Evolutionary conservation across 1,284 basidiomycete species (phyloP).

Genomic region (Cutaneotrichosporon sp.): DNA sequence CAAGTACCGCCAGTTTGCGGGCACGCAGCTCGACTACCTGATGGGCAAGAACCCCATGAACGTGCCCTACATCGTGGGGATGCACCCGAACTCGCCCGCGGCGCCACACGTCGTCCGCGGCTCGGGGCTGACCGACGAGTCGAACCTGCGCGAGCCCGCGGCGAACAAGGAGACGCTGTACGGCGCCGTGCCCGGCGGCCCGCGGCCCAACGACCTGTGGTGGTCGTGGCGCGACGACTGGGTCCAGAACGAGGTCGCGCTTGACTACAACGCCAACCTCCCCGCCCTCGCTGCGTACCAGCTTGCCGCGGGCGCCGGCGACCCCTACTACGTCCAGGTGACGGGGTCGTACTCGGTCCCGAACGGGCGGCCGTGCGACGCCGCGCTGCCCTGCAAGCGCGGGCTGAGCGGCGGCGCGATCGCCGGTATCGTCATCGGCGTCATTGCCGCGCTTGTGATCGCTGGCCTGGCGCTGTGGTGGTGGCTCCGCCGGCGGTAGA

Average conservation of each 20-base stretch:
- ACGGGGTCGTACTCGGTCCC: constrained; percentile 70
- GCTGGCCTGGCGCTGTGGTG: background rate
- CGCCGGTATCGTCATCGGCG: constrained; percentile 66
- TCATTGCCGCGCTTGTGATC: constrained; percentile 60
- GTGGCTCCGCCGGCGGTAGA: background rate
- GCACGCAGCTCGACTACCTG: constrained; percentile 70
- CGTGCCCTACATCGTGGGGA: constrained; percentile 63
- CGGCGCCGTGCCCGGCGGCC: constrained; percentile 85
- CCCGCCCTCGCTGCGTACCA: constrained; percentile 69
- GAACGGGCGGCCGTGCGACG: constrained; percentile 71
- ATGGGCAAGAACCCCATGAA: constrained; percentile 87
- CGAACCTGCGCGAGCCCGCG: constrained; percentile 68
- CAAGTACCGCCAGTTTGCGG: constrained; percentile 56
- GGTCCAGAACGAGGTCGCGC: constrained; percentile 48
- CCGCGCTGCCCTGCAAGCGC: constrained; percentile 62
- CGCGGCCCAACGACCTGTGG: constrained; percentile 71
- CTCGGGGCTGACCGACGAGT: constrained; percentile 69
- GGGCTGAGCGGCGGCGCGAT: constrained; percentile 63
- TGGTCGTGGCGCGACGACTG: constrained; percentile 72
- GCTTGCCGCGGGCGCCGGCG: constrained; percentile 43
- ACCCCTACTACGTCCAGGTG: constrained; percentile 76
- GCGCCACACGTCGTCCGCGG: constrained; percentile 88
- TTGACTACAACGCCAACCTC: constrained; percentile 77
- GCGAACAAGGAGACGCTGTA: constrained; percentile 75
- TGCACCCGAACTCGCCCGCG: constrained; percentile 81